Evolutionary conservation across 169 alveolate species (phyloP), one percentile per base, ranked within the genome.

Genomic region (Eimeria zaria): DNA sequence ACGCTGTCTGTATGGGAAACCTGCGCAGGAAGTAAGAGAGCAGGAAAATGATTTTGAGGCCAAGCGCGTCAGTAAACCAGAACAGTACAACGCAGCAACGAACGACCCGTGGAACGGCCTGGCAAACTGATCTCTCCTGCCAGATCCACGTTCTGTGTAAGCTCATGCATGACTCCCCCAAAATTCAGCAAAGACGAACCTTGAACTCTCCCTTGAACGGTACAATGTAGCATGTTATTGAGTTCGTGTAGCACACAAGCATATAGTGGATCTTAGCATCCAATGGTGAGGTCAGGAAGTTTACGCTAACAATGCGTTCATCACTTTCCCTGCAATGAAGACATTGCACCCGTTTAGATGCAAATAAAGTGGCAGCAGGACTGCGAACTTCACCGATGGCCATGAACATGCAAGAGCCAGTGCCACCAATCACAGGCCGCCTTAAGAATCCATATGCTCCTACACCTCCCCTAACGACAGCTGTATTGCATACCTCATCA

Each of bases 181-280:
- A n/a, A 36, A 51, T 24, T 44, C 46, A 53, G 2, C 46, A 6
- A 53, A 16, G 30, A 39, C 93, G 3, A 6, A 88, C 95, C 85
- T 88, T 62, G 71, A 85, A 85, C 51, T 88, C 95, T 67, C 95
- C 95, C 41, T 67, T 62, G 33, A 88, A 67, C 30, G 95, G 83
- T 9, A 88, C 85, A n/a, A 60, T 3, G 69, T 88, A 88, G 53
- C 95, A 88, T 1, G 46, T 44, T 69, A 88, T 48, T 46, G 95
- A 62, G n/a, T 62, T 60, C 41, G 80, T 22, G 80, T 60, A 36
- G 78, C 92, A 85, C 48, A 85, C 92, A 36, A 85, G 92, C 92
- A 85, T 85, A n/a, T 85, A 41, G 92, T 85, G 80, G 62, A 53
- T 18, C 22, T 85, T 85, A 27, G 92, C 33, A 33, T 85, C 92